Percentiles rank a stretch among this genome's conserved stretches.
Conservation (phyloP, 371 early-diverging fungal species). For the Mortierella sp. region DNA sequence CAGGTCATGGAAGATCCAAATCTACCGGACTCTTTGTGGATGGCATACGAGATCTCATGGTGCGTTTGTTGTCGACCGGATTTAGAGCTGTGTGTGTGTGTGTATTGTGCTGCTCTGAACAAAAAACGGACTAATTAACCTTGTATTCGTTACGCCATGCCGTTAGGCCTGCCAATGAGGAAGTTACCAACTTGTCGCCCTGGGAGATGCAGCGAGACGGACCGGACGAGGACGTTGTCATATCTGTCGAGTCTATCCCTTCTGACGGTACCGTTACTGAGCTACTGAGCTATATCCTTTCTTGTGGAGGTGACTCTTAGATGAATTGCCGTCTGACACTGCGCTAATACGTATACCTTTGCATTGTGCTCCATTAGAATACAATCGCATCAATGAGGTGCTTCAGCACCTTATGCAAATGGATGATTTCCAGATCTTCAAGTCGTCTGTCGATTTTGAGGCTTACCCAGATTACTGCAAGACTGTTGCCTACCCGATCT, state of each 20-base stretch:
- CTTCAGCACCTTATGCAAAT: constrained; percentile 33
- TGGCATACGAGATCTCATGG: constrained; percentile 66
- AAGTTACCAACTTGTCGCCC: constrained; percentile 59
- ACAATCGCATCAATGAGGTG: constrained; percentile 26
- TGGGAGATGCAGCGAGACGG: constrained; percentile 66
- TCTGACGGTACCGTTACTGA: constrained; percentile 50
- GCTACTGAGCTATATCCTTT: too few species aligned
- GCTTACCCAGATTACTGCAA: constrained; percentile 73
- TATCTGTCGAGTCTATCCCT: constrained; percentile 56
- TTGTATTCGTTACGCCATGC: not conserved
- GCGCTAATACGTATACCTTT: too few species aligned
- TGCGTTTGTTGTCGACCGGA: constrained; percentile 24
- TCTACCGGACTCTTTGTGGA: constrained; percentile 62
- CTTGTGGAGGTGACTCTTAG: too few species aligned
- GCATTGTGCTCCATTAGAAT: constrained; percentile 20
- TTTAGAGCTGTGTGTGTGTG: not conserved
- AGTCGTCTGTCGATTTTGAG: constrained; percentile 72
- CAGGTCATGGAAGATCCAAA: constrained; percentile 53
- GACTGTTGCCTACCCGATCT: constrained; percentile 77
- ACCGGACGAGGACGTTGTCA: constrained; percentile 29
- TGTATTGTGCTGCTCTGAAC: too few species aligned
- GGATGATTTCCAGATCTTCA: constrained; percentile 70
- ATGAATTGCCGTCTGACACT: too few species aligned
- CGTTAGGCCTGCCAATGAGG: constrained; percentile 38
- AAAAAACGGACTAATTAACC: too few species aligned